phyloP scores from a whole-genome alignment of 768 basidiomycete genomes.

The Boletus subparvulus region DNA sequence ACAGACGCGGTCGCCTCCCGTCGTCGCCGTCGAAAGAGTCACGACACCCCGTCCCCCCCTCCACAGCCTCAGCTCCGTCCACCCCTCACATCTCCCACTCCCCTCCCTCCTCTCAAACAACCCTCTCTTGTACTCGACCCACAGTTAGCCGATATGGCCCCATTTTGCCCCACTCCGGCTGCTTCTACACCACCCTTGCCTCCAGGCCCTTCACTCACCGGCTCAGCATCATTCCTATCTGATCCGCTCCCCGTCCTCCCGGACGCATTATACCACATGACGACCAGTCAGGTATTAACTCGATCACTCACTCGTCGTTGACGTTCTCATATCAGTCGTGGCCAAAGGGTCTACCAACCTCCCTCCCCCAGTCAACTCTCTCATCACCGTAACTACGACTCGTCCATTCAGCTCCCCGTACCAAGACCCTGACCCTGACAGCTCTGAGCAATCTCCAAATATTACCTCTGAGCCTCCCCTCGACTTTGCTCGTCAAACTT shows the following conservation, averaged over 20 bases:
- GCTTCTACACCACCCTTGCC: not conserved
- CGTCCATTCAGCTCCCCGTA: constrained; percentile 8
- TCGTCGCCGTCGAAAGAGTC: constrained; percentile 23
- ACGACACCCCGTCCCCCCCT: not conserved
- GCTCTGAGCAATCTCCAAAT: constrained; percentile 7
- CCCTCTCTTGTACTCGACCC: constrained; percentile 25
- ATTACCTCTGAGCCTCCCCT: constrained; percentile 61
- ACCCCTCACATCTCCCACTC: not conserved
- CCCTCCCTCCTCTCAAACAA: constrained; percentile 3
- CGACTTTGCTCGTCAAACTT: constrained; percentile 66
- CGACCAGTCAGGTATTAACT: constrained; percentile 33
- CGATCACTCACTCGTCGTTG: constrained; percentile 20
- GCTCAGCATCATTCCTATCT: constrained; percentile 9
- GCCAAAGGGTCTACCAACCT: constrained; percentile 23
- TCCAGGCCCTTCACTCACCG: constrained; percentile 1
- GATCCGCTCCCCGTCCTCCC: constrained; percentile 8
- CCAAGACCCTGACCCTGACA: constrained; percentile 13
- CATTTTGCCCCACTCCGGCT: constrained; percentile 12
- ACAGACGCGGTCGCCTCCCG: constrained; percentile 24
- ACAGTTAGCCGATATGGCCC: constrained; percentile 20
- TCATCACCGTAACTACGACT: not conserved
- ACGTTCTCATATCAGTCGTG: constrained; percentile 24
- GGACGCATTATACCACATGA: constrained; percentile 13
- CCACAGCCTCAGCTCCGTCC: constrained; percentile 1
- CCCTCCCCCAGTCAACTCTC: not conserved